Percentiles rank a stretch among this genome's conserved stretches.
Conservation (phyloP, 441 rosid genomes). For the Pelargonium citronellum region DNA sequence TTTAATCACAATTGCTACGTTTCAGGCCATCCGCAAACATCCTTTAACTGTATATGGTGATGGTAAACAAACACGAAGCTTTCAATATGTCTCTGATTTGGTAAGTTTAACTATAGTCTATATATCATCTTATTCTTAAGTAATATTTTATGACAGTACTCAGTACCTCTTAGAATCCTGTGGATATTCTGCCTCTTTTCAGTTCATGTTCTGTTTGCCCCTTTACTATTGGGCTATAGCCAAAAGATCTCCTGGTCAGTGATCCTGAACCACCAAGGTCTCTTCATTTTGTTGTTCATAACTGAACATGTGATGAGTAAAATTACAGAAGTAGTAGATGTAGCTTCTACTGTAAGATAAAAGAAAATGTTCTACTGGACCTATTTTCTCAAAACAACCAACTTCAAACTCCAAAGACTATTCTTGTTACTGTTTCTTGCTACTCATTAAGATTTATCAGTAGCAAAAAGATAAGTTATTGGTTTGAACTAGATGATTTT, state of each 20-base stretch:
- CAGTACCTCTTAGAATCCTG: no score
- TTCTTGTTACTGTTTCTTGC: neutral
- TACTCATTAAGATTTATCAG: neutral
- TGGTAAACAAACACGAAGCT: constrained; percentile 98
- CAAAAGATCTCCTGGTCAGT: no score
- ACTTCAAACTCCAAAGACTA: neutral
- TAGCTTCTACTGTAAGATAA: neutral
- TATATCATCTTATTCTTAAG: neutral
- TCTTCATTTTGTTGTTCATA: no score
- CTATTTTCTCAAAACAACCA: neutral
- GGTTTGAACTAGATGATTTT: neutral
- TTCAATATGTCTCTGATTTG: constrained; percentile 94
- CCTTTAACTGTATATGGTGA: constrained; percentile 97
- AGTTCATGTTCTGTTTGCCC: no score
- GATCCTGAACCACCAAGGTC: no score
- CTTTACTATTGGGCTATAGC: no score
- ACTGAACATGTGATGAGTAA: no score
- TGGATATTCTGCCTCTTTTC: no score
- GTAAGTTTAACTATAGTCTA: constrained; percentile 37
- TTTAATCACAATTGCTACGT: constrained; percentile 4
- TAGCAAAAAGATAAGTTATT: neutral
- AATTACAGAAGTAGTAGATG: no score
- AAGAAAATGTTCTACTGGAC: neutral
- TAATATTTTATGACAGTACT: no score
- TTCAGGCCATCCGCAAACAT: constrained; percentile 83